Percentiles rank a stretch among this genome's conserved stretches.
Evolutionary conservation across 1,284 basidiomycete genomes (phyloP).

Genomic region (Irpex sp.): DNA sequence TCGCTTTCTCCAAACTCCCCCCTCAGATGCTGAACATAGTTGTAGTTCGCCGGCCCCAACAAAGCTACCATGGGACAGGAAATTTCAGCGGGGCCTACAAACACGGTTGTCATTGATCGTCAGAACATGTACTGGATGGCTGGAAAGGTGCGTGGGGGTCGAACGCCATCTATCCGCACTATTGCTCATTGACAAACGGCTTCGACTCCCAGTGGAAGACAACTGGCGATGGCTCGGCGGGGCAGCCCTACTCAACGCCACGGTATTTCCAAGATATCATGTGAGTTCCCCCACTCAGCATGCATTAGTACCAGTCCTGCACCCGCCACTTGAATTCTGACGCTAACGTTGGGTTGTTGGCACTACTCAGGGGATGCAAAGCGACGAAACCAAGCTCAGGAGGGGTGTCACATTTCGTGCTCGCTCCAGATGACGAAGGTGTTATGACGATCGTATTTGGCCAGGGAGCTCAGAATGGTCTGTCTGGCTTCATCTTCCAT

Average conservation of each 20-base stretch:
- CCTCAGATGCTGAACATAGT: slow-evolving; percentile 4
- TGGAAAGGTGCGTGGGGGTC: slow-evolving; percentile 55
- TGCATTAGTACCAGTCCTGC: slow-evolving; percentile 1
- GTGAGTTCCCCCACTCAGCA: slow-evolving; percentile 34
- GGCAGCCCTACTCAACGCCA: slow-evolving; percentile 81
- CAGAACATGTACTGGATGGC: slow-evolving; percentile 85
- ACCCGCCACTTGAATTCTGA: background rate
- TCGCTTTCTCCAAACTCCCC: background rate
- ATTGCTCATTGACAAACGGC: no score
- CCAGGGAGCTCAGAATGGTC: slow-evolving; percentile 77
- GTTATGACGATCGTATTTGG: slow-evolving; percentile 86
- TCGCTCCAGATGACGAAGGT: slow-evolving; percentile 69
- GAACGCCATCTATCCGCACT: background rate
- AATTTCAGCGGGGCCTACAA: slow-evolving; percentile 81
- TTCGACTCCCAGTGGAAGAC: slow-evolving; percentile 75
- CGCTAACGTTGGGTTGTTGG: no score
- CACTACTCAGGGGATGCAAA: slow-evolving; percentile 62
- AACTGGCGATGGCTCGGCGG: slow-evolving; percentile 85
- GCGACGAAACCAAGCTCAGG: slow-evolving; percentile 68
- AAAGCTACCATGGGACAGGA: slow-evolving; percentile 57
- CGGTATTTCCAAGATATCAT: slow-evolving; percentile 79
- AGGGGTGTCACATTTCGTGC: slow-evolving; percentile 87
- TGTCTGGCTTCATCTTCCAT: slow-evolving; percentile 6
- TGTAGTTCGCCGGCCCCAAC: slow-evolving; percentile 71
- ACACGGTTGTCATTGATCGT: slow-evolving; percentile 80